phyloP scores from a whole-genome alignment of 768 basidiomycete species.

The Paxillus ammoniavirescens region DNA sequence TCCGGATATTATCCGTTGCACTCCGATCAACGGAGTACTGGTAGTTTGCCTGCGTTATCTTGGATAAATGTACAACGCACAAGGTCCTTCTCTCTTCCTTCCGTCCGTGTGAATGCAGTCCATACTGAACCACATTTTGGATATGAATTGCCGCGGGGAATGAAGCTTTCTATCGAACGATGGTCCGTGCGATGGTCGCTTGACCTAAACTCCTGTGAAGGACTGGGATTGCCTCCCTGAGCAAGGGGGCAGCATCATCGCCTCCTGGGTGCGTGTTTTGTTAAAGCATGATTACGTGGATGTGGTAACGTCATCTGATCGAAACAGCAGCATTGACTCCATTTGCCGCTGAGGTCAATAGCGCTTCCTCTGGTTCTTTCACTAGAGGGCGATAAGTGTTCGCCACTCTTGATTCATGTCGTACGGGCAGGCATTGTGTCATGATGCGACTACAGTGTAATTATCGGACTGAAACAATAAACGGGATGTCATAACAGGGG shows the following conservation, averaged over 20 bases:
- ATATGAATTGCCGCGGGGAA: conserved; percentile 33
- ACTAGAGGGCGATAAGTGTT: conserved; percentile 13
- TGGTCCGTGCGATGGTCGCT: conserved; percentile 23
- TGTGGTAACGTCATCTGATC: conserved; percentile 33
- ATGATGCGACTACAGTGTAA: conserved; percentile 7
- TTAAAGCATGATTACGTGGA: conserved; percentile 38
- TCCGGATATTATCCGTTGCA: conserved; percentile 1
- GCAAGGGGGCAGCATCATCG: conserved; percentile 15
- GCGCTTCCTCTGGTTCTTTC: conserved; percentile 9
- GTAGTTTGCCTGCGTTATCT: not conserved
- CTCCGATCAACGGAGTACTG: conserved; percentile 21
- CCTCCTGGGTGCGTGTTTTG: conserved; percentile 31
- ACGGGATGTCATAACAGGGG: conserved; percentile 19
- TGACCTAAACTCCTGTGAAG: conserved; percentile 11
- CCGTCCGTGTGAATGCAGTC: conserved; percentile 7
- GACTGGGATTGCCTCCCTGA: conserved; percentile 11
- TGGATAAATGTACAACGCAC: conserved; percentile 4
- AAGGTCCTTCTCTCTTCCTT: conserved; percentile 10
- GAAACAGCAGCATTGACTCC: conserved; percentile 4
- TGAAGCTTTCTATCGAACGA: conserved; percentile 16
- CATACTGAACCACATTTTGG: not conserved
- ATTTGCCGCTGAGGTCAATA: conserved; percentile 13
- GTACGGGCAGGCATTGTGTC: conserved; percentile 9
- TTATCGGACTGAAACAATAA: conserved; percentile 17
- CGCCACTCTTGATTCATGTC: conserved; percentile 11